Percentiles rank a stretch among this genome's conserved stretches.
These are phyloP conservation scores for Breynia disticha DNA, from an alignment of 441 rosid genomes.

Conservation along the genomic window DNA sequence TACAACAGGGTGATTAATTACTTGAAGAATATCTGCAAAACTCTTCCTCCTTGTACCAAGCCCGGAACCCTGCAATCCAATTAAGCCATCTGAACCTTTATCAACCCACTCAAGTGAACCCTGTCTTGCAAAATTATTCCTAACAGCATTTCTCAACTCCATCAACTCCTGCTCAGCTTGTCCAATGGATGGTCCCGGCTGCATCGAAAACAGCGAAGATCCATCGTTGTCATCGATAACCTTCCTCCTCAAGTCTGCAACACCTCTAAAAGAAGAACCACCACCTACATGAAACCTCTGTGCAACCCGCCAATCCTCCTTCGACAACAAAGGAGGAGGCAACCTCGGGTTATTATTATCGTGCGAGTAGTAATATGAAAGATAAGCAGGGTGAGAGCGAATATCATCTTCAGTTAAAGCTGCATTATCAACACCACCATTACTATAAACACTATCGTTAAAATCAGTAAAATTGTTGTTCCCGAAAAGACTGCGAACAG, in stretches of 20 bases:
- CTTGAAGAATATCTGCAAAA: constrained; percentile 96
- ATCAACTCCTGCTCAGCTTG: constrained; percentile 60
- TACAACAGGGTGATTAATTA: constrained; percentile 15
- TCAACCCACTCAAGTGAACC: constrained; percentile 39
- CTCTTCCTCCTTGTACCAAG: constrained; percentile 85
- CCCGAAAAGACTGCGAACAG: constrained; percentile 56
- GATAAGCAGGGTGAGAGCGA: constrained; percentile 73
- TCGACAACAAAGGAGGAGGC: constrained; percentile 74
- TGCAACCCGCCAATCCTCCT: constrained; percentile 84
- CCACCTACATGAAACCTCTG: constrained; percentile 68
- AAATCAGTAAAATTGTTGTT: constrained; percentile 35
- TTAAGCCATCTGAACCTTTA: constrained; percentile 33
- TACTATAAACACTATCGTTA: constrained; percentile 8
- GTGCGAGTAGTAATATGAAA: constrained; percentile 66
- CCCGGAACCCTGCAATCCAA: constrained; percentile 35
- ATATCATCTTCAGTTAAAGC: constrained; percentile 66
- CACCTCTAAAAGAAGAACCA: constrained; percentile 42
- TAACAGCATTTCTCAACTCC: constrained; percentile 49
- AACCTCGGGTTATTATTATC: constrained; percentile 75
- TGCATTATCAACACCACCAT: constrained; percentile 20
- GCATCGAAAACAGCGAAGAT: constrained; percentile 67
- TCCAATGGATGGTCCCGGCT: constrained; percentile 51
- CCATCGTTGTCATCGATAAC: constrained; percentile 24
- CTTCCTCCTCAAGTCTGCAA: constrained; percentile 49
- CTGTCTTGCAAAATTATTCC: constrained; percentile 30